phyloP scores from a whole-genome alignment of 768 basidiomycete species.

The Russula olivacea region DNA sequence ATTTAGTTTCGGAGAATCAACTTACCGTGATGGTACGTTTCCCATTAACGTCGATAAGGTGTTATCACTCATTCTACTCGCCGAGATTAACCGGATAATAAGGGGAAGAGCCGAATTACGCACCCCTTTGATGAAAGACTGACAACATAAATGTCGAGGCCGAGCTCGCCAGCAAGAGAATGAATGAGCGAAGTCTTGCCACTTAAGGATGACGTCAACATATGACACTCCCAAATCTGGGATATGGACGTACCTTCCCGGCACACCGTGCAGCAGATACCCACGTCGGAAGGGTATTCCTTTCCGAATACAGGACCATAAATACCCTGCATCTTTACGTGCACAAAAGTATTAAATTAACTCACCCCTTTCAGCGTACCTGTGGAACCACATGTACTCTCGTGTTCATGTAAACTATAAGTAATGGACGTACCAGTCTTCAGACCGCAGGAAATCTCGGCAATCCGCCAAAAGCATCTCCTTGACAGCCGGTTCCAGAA shows the following conservation, averaged over 20 bases:
- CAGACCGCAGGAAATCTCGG: slow-evolving; percentile 76
- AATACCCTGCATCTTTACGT: slow-evolving; percentile 9
- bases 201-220: slow-evolving; percentile 36
- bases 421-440: slow-evolving; percentile 64
- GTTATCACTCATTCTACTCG: slow-evolving; percentile 79
- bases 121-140: slow-evolving; percentile 84
- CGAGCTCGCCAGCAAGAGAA: slow-evolving; percentile 77
- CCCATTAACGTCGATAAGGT: slow-evolving; percentile 84
- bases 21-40: slow-evolving; percentile 75
- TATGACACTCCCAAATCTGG: neutral
- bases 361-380: slow-evolving; percentile 87
- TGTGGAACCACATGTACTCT: slow-evolving; percentile 30
- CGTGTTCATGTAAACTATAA: slow-evolving; percentile 19
- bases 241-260: slow-evolving; percentile 55
- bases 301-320: slow-evolving; percentile 29
- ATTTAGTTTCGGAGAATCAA: slow-evolving; percentile 10
- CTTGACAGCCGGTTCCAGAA: slow-evolving; percentile 82
- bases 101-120: slow-evolving; percentile 27
- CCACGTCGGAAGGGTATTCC: slow-evolving; percentile 87
- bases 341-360: slow-evolving; percentile 17
- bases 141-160: slow-evolving; percentile 88
- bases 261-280: slow-evolving; percentile 79
- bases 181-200: slow-evolving; percentile 86
- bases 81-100: slow-evolving; percentile 21
- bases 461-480: slow-evolving; percentile 88